Base-by-base conservation (phyloP, 306 rosid genomes). In the Sphenostylis stenocarpa region DNA sequence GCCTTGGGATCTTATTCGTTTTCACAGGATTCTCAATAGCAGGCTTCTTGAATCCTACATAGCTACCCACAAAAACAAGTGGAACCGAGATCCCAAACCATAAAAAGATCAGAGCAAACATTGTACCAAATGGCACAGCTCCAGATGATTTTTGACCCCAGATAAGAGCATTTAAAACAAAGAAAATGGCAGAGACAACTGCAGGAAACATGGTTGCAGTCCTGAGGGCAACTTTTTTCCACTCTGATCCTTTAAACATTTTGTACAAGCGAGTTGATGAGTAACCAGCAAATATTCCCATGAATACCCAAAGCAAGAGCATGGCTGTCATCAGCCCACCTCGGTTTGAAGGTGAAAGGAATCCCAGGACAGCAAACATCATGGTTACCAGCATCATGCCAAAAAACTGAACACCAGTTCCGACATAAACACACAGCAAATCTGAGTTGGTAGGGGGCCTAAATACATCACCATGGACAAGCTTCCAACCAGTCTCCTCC, bases 51-150 rank as follows among this genome's bases (percentile, higher is more conserved):
- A 95, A 95, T 60, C 97, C 98, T 34, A 95, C 86, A 75, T 95
- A 95, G 80, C 91, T 86, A 63, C 97, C 98, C 44, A 95, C 97
- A 52, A 92, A 95, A 24, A 92, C 98, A 45, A 95, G 97, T 36
- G 98, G 98, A 72, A 95, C 96, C 0, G 98, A 95, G 87, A 95
- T 95, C 9, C 98, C 98, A n/a, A 92, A 95, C 97, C 98, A 95
- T 69, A 95, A 79, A 61, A 95, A 93, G 79, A 95, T 75, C 14
- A 95, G 90, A 75, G 98, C 98, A 79, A 95, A 95, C 98, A 95
- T 95, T 3, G 98, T 95, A 49, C 98, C 97, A 43, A 95, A 95
- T 45, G 98, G 98, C 73, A 95, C 98, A 61, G 98, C 98, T 64
- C 98, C 98, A 36, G 98, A 95, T 71, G 98, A 95, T 69, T 95